Percentiles rank a stretch among this genome's conserved stretches.
Evolutionary conservation across 2,329 filamentous ascomycete genomes (phyloP).

Genomic region (Neofusicoccum umdonicola): DNA sequence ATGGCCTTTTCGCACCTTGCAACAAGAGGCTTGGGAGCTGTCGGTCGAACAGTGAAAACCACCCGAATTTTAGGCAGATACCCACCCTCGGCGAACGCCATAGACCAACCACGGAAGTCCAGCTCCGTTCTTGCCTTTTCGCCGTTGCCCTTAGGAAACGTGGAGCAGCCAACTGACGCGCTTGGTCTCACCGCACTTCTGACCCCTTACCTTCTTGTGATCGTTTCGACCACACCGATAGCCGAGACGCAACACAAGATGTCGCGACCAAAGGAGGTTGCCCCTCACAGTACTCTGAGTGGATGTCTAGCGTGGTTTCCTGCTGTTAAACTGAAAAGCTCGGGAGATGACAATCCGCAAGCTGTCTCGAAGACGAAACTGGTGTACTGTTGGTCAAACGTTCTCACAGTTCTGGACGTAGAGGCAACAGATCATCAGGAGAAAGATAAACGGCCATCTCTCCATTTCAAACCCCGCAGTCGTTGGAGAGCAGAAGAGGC

Average conservation of each 20-base stretch:
- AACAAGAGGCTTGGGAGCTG: constrained; percentile 80
- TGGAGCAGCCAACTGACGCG: constrained; percentile 80
- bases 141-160: constrained; percentile 87
- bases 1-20: constrained; percentile 99
- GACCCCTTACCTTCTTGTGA: constrained; percentile 91
- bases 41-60: constrained; percentile 83
- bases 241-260: constrained; percentile 97
- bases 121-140: constrained; percentile 94
- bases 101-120: constrained; percentile 73
- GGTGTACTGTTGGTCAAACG: constrained; percentile 97
- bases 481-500: constrained; percentile 93
- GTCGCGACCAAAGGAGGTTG: constrained; percentile 84
- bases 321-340: constrained; percentile 83
- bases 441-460: constrained; percentile 71
- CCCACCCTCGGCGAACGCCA: constrained; percentile 63
- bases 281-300: constrained; percentile 85
- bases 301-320: constrained; percentile 97
- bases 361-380: constrained; percentile 79
- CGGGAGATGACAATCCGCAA: constrained; percentile 64
- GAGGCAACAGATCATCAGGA: constrained; percentile 67
- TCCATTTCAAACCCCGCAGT: constrained; percentile 79
- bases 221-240: constrained; percentile 94
- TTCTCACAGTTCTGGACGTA: constrained; percentile 90
- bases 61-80: constrained; percentile 90
- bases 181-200: constrained; percentile 93